These are phyloP conservation scores for Sclerotinia trifoliorum DNA, from an alignment of 2,329 filamentous ascomycete genomes.

Conservation along the genomic window DNA sequence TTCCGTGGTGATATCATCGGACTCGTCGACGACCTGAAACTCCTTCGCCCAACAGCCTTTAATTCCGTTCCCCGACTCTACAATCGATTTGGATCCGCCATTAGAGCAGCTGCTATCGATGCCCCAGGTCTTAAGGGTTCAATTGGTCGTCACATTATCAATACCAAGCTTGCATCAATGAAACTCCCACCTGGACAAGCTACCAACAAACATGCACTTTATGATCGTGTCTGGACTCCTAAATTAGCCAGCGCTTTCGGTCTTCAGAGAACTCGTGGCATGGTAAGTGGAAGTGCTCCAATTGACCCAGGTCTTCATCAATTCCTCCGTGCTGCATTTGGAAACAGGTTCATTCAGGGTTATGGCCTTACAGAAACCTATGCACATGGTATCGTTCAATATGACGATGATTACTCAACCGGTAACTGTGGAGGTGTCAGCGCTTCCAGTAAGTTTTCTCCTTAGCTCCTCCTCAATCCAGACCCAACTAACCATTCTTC, in stretches of 20 bases:
- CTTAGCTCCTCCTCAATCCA: not conserved
- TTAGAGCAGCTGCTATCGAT: slow-evolving; percentile 76
- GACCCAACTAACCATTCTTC: not conserved
- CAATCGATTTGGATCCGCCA: slow-evolving; percentile 83
- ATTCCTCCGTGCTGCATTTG: slow-evolving; percentile 83
- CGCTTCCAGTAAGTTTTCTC: slow-evolving; percentile 39
- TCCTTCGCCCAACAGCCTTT: slow-evolving; percentile 78
- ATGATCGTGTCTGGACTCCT: slow-evolving; percentile 84
- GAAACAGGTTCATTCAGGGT: slow-evolving; percentile 76
- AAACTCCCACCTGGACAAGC: slow-evolving; percentile 69
- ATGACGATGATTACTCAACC: slow-evolving; percentile 65
- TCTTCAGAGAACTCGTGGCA: slow-evolving; percentile 66
- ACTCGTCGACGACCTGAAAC: slow-evolving; percentile 87
- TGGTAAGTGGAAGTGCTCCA: slow-evolving; percentile 88
- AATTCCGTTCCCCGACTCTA: slow-evolving; percentile 87
- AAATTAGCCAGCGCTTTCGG: slow-evolving; percentile 85
- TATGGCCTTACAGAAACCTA: slow-evolving; percentile 96
- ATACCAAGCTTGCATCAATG: slow-evolving; percentile 77
- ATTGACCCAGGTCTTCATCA: slow-evolving; percentile 84
- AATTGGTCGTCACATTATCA: slow-evolving; percentile 75
- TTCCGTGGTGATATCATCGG: slow-evolving; percentile 89
- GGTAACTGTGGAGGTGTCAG: slow-evolving; percentile 80
- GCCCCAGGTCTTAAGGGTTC: slow-evolving; percentile 77
- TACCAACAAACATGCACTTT: slow-evolving; percentile 74
- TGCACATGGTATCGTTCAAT: slow-evolving; percentile 70